Evolutionary conservation across 169 alveolate genomes (phyloP), one percentile per base, ranked within the genome.

Genomic region (Neospora caninum): DNA sequence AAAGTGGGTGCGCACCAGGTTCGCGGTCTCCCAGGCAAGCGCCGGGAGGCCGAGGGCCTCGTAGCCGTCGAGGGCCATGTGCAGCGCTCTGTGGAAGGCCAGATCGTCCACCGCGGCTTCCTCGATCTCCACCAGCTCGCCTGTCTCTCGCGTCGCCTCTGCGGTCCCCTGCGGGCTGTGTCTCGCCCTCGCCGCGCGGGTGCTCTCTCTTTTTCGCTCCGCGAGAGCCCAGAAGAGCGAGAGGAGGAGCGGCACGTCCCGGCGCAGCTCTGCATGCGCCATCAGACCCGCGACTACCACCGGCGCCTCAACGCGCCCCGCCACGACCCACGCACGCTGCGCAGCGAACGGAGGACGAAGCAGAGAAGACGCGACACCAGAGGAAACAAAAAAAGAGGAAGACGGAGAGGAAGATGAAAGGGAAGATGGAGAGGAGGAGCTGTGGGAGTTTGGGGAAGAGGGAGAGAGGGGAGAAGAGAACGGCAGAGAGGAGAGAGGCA

Each of bases 141-240:
- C 31, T 64, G n/a, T 64, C 73, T 64, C 73, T 7, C 73, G 4
- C 58, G 58, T 49, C 13, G 58, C 58, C 58, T 49, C 58, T 49
- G 22, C 58, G 58, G 4, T 49, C 58, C 13, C 58, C 58, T 49
- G 4, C 58, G 4, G 22, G 4, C 22, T 49, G 22, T 4, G 58
- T 49, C 58, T 4, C 58, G 58, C 13, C 58, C 13, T 4, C 58
- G 58, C 58, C 13, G 58, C 58, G 58, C 58, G 58, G 58, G 22
- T 49, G 58, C 58, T 49, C 22, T 49, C 73, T 27, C 31, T 64
- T 29, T 6, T 4, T 27, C 73, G 16, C 31, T 64, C 34, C 31
- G 73, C 73, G n/a, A 64, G 73, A 64, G n/a, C 73, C 73, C 73
- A 64, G 73, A 64, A 64, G 73, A 64, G 73, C n/a, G 73, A 16